phyloP scores from a whole-genome alignment of 2,329 filamentous ascomycete species.

The Coniochaeta sp. region DNA sequence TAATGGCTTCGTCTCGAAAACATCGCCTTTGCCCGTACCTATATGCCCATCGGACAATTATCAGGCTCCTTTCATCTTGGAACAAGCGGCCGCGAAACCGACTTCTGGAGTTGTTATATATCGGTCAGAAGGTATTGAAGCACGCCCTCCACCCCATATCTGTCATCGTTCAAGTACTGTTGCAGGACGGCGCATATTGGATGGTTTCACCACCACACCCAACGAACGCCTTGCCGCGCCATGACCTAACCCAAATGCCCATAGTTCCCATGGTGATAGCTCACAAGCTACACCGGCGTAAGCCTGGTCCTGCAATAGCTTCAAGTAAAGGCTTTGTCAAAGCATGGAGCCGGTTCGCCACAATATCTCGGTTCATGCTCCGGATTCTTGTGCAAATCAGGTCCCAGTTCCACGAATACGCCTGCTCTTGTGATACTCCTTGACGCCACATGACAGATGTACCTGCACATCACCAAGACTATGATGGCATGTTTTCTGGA shows the following conservation, averaged over 20 bases:
- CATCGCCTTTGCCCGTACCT: neutral
- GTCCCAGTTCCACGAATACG: neutral
- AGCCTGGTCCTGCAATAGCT: neutral
- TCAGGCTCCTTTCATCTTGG: neutral
- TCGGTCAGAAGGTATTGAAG: neutral
- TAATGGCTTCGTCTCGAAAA: neutral
- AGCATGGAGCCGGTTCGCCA: neutral
- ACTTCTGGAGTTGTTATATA: neutral
- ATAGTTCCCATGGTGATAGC: neutral
- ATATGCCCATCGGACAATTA: neutral
- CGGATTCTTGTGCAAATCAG: neutral
- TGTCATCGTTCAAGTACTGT: neutral
- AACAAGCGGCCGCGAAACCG: neutral
- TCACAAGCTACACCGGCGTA: neutral
- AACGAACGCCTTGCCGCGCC: constrained; percentile 5
- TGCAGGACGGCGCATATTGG: constrained; percentile 13
- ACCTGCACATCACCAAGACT: neutral
- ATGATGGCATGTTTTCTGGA: neutral
- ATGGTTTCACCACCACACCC: constrained; percentile 11
- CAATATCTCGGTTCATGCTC: neutral
- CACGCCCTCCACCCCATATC: neutral
- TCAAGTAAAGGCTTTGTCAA: neutral
- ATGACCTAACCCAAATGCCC: neutral
- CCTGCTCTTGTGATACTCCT: neutral
- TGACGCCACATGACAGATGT: neutral